Evolutionary conservation across 768 basidiomycete species (phyloP).

Genomic region (Termitomyces sp.): DNA sequence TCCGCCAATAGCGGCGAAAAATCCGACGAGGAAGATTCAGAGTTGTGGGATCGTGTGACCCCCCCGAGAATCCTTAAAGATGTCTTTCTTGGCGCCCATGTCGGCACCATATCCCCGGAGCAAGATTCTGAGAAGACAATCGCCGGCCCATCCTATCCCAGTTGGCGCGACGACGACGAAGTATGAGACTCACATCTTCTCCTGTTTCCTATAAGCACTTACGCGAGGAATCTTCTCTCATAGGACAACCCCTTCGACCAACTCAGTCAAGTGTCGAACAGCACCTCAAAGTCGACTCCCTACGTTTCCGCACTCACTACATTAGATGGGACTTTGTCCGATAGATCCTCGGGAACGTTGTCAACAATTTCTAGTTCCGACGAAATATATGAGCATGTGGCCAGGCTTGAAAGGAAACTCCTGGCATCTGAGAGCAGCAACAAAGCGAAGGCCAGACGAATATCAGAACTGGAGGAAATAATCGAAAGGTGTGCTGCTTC

Average conservation of each 20-base stretch:
- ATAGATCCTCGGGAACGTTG: conserved; percentile 11
- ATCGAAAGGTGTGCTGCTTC: conserved; percentile 17
- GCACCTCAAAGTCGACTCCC: background rate
- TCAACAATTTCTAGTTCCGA: conserved; percentile 9
- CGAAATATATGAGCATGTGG: conserved; percentile 22
- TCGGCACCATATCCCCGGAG: background rate
- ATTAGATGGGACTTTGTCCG: conserved; percentile 16
- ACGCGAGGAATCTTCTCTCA: background rate
- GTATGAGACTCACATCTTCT: conserved; percentile 2
- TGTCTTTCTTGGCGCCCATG: background rate
- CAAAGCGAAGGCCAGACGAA: conserved; percentile 25
- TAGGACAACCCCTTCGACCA: conserved; percentile 10
- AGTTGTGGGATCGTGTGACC: conserved; percentile 5
- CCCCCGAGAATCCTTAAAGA: conserved; percentile 4
- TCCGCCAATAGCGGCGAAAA: background rate
- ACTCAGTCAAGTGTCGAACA: conserved; percentile 7
- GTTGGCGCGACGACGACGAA: conserved; percentile 3
- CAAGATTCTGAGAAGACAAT: background rate
- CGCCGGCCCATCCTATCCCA: background rate
- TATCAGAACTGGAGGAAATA: conserved; percentile 22
- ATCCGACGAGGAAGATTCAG: conserved; percentile 1
- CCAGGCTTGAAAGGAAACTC: conserved; percentile 31
- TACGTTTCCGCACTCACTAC: conserved; percentile 1
- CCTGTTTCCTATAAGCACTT: background rate
- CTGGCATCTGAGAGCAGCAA: conserved; percentile 29